Percentiles rank a stretch among this genome's conserved stretches.
Evolutionary conservation across 2,329 filamentous ascomycete species (phyloP).

Genomic region (Coleophoma eucalyptorum): DNA sequence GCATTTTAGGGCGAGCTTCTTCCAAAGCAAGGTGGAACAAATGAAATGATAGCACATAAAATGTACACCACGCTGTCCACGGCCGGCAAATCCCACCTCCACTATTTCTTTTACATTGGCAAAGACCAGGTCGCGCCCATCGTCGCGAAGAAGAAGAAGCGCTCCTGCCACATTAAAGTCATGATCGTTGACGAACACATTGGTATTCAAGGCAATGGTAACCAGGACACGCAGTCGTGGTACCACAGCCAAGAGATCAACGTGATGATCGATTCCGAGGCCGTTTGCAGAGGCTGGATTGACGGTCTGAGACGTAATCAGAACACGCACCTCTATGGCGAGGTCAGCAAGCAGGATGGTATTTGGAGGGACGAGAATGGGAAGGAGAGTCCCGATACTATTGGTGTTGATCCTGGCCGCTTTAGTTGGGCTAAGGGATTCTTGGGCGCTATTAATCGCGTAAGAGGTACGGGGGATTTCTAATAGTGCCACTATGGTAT

Average conservation of each 20-base stretch:
- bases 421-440: constrained; percentile 57
- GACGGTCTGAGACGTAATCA: constrained; percentile 61
- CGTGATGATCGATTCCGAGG: constrained; percentile 63
- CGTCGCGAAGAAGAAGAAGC: constrained; percentile 58
- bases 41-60: constrained; percentile 63
- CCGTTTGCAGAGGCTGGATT: constrained; percentile 60
- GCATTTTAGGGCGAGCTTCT: constrained; percentile 64
- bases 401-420: constrained; percentile 48
- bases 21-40: constrained; percentile 71
- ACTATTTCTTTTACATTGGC: constrained; percentile 67
- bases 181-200: constrained; percentile 68
- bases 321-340: constrained; percentile 59
- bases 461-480: constrained; percentile 53
- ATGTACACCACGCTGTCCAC: constrained; percentile 52
- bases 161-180: constrained; percentile 74
- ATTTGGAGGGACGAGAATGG: constrained; percentile 56
- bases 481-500: not conserved
- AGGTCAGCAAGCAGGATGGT: constrained; percentile 49
- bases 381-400: constrained; percentile 41
- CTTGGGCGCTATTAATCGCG: constrained; percentile 52
- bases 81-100: constrained; percentile 44
- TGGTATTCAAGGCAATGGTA: constrained; percentile 71
- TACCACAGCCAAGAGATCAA: constrained; percentile 78
- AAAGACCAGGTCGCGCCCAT: constrained; percentile 70
- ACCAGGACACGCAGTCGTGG: constrained; percentile 79